Evolutionary conservation across 2,329 filamentous ascomycete species (phyloP).

Genomic region (Fusarium nelsonii): DNA sequence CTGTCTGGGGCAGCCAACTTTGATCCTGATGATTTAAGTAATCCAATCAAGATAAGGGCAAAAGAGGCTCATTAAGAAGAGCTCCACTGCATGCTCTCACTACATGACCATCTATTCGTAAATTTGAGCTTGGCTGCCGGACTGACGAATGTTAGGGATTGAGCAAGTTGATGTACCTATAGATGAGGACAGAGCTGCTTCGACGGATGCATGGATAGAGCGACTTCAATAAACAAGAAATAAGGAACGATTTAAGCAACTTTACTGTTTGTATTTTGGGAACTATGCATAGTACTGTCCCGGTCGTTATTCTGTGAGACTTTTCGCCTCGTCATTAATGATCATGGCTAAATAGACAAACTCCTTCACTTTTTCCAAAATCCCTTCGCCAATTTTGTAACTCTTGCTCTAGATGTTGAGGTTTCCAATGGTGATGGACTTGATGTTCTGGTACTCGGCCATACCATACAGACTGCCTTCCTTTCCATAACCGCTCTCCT

Average conservation of each 20-base stretch:
- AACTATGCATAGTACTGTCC: background rate
- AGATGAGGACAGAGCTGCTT: too few species aligned
- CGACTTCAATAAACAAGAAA: background rate
- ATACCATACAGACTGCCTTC: slow-evolving; percentile 61
- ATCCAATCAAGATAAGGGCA: too few species aligned
- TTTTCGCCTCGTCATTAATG: slow-evolving; percentile 43
- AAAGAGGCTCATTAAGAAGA: too few species aligned
- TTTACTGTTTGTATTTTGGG: slow-evolving; percentile 32
- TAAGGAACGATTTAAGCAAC: background rate
- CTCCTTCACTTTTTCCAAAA: slow-evolving; percentile 12
- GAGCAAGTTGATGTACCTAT: too few species aligned
- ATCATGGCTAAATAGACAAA: slow-evolving; percentile 43
- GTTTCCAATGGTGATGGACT: slow-evolving; percentile 56
- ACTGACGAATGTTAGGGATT: too few species aligned
- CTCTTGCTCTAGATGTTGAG: slow-evolving; percentile 36
- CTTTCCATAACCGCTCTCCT: slow-evolving; percentile 54
- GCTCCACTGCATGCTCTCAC: too few species aligned
- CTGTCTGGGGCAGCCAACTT: too few species aligned
- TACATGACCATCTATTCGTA: too few species aligned
- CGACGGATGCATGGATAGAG: too few species aligned
- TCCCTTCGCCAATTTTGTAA: slow-evolving; percentile 5
- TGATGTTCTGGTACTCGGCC: slow-evolving; percentile 61
- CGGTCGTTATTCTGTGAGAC: slow-evolving; percentile 24
- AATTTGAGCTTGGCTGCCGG: too few species aligned
- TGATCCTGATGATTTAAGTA: too few species aligned